phyloP scores from a whole-genome alignment of 176 grass and related monocot species.

The Dactylis glomerata region DNA sequence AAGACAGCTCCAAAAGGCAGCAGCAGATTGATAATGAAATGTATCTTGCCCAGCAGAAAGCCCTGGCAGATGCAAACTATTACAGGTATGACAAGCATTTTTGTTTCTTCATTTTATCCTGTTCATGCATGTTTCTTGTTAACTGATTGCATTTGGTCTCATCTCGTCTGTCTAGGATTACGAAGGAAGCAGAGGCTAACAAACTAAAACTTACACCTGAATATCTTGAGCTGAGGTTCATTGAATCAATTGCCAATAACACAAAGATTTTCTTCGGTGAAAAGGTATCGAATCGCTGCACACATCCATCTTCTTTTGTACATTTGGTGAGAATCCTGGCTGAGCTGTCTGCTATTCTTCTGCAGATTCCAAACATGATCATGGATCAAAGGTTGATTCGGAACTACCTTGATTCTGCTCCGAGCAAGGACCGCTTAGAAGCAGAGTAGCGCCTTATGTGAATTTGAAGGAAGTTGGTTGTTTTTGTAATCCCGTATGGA shows the following conservation, averaged over 20 bases:
- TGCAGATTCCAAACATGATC: slow-evolving; percentile 30
- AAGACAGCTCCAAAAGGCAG: slow-evolving; percentile 82
- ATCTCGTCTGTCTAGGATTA: slow-evolving; percentile 47
- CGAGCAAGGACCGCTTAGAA: neutral
- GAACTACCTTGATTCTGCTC: slow-evolving; percentile 15
- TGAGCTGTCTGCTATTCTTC: slow-evolving; percentile 7
- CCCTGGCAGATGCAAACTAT: slow-evolving; percentile 73
- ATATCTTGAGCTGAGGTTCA: slow-evolving; percentile 92
- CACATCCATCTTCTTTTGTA: slow-evolving; percentile 7
- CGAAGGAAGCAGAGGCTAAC: slow-evolving; percentile 95
- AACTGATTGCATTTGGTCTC: slow-evolving; percentile 23
- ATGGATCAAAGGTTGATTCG: slow-evolving; percentile 33
- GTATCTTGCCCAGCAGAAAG: slow-evolving; percentile 80
- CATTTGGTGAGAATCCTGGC: neutral
- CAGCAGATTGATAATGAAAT: slow-evolving; percentile 96
- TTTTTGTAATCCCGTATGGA: slow-evolving; percentile 17
- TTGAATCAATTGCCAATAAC: slow-evolving; percentile 91
- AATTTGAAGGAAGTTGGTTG: neutral
- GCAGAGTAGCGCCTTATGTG: slow-evolving; percentile 11
- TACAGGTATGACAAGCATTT: slow-evolving; percentile 58
- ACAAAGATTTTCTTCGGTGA: slow-evolving; percentile 98
- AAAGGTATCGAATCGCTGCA: slow-evolving; percentile 47
- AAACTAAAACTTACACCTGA: slow-evolving; percentile 86
- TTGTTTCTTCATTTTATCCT: neutral
- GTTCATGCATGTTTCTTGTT: neutral